Base-by-base conservation (phyloP, 768 basidiomycete species). In the Lepiota venenata region DNA sequence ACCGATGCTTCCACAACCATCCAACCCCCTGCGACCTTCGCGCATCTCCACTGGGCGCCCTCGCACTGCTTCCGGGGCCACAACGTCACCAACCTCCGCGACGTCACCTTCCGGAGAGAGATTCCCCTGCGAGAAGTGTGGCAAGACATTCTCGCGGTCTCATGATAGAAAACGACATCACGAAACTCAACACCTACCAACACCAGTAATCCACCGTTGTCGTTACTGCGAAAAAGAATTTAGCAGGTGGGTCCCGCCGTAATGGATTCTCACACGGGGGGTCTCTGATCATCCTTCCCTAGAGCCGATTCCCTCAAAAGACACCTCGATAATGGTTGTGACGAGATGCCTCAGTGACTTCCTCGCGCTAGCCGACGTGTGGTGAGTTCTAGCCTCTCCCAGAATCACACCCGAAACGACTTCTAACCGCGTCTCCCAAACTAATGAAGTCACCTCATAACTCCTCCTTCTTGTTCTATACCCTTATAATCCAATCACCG, bases 131-230 rank as follows among this genome's bases (percentile, higher is more conserved):
- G 81, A 86, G 54, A 78, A 80, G 59, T 91, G 89, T 66, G 83
- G 84, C 49, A 86, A 87, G 69, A 85, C 87, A 21, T 91, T 91
- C 67, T 88, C 87, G 32, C 81, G 89, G 58, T 78, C 85, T 55
- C 88, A 91, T 68, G 89, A 92, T 69, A 81, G 87, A 59, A 88
- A 91, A 70, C 80, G 89, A 58, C 89, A 92, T 69, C 81, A 82
- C 60, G 88, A 90, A 68, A 88, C 85, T 14, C 85, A 88, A 61
- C 88, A 91, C 62, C 75, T 83, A 41, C 65, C 83, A 35, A 74
- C 77, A 12, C 84, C 87, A 18, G 75, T 83, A 54, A 71, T 81
- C 60, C 88, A 91, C 66, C 78, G 76, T 48, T 91, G 90, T 69
- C 79, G 78, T 22, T 84, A 75, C 65, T 91, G 90, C 69, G 76